Conservation (phyloP, 2,329 filamentous ascomycete species). For the Claviceps sp. region DNA sequence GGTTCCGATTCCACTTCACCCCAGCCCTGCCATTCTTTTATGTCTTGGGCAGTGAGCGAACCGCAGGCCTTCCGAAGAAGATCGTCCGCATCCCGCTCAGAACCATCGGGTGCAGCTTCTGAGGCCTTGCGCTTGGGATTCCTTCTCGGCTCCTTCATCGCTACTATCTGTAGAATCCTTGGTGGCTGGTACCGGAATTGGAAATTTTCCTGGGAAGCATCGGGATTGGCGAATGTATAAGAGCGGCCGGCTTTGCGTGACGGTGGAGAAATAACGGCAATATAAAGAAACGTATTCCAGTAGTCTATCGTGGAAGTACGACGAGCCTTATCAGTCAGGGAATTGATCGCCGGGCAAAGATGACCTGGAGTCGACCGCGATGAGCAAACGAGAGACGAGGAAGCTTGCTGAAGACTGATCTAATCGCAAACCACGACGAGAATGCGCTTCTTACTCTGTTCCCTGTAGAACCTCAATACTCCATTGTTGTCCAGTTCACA, state of each 20-base stretch:
- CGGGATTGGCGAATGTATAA: neutral
- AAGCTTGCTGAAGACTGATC: neutral
- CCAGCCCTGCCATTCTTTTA: slow-evolving; percentile 56
- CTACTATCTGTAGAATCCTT: neutral
- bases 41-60: slow-evolving; percentile 37
- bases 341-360: neutral
- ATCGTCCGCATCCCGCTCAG: slow-evolving; percentile 16
- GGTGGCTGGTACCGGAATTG: neutral
- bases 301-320: neutral
- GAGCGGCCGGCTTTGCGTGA: neutral
- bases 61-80: slow-evolving; percentile 33
- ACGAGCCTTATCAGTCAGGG: neutral
- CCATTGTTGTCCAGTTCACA: neutral
- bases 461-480: neutral
- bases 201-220: neutral
- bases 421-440: too few species aligned
- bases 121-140: slow-evolving; percentile 32
- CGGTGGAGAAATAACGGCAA: neutral
- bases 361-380: neutral
- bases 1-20: slow-evolving; percentile 84
- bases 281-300: neutral
- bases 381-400: neutral
- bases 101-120: slow-evolving; percentile 12
- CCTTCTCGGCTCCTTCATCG: slow-evolving; percentile 13
- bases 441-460: neutral